phyloP scores from a whole-genome alignment of 2,329 filamentous ascomycete genomes.

The Aspergillus ustus region DNA sequence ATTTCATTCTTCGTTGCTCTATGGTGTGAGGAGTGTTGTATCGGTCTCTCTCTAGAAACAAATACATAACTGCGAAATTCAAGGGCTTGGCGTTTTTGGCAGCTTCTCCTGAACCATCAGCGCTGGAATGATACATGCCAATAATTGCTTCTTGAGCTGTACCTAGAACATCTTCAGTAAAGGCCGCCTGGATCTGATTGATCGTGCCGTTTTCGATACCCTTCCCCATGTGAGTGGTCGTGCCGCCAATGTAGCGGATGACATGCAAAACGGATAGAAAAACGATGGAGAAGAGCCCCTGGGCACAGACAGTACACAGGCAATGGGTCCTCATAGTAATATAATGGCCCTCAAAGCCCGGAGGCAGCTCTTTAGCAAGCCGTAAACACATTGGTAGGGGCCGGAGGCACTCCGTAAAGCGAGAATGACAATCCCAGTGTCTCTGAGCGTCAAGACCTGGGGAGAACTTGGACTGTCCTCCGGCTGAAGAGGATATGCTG shows the following conservation, averaged over 20 bases:
- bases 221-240: neutral
- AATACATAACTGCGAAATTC: neutral
- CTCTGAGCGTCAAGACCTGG: too few species aligned
- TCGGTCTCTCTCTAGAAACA: neutral
- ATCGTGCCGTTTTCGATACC: neutral
- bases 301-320: too few species aligned
- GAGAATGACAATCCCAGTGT: too few species aligned
- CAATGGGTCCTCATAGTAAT: too few species aligned
- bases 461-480: too few species aligned
- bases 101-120: neutral
- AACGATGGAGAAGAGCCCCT: neutral
- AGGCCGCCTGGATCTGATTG: neutral
- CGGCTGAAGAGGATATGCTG: too few species aligned
- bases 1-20: neutral
- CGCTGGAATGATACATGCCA: neutral
- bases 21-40: neutral
- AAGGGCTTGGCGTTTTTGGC: neutral
- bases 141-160: neutral
- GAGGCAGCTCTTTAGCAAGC: too few species aligned
- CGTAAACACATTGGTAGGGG: too few species aligned
- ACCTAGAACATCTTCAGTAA: neutral
- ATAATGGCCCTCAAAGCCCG: too few species aligned
- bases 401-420: too few species aligned
- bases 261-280: neutral
- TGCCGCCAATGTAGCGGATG: neutral